Conservation (phyloP, 164 flowering plant species). For the Piper betle region DNA sequence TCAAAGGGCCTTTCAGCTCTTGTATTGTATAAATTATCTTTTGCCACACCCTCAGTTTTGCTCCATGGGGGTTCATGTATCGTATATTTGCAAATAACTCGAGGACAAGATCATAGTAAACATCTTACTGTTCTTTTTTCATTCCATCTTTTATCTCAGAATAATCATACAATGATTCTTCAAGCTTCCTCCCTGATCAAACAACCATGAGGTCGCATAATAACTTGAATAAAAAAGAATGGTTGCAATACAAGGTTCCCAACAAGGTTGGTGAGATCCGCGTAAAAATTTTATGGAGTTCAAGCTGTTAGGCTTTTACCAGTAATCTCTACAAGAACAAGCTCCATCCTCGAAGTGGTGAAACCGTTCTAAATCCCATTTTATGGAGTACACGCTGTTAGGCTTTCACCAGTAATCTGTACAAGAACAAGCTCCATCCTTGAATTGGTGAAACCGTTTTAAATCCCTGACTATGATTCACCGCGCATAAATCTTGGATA, state of each 20-base stretch:
- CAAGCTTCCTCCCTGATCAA: neutral
- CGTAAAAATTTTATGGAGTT: too few relatives aligned
- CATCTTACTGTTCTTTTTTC: neutral
- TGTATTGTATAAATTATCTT: neutral
- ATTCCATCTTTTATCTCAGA: neutral
- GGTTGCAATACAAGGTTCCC: neutral
- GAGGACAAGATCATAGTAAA: neutral
- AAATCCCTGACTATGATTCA: neutral
- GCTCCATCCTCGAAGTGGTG: too few relatives aligned
- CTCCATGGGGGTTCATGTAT: neutral
- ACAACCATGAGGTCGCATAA: neutral
- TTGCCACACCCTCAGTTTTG: neutral
- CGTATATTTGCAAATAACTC: neutral
- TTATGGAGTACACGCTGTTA: too few relatives aligned
- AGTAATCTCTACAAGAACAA: too few relatives aligned
- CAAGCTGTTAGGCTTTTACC: too few relatives aligned
- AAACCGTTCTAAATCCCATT: too few relatives aligned
- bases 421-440: neutral
- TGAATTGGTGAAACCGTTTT: neutral
- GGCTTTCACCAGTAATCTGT: neutral
- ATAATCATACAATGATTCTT: neutral
- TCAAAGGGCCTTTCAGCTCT: slow-evolving; percentile 4
- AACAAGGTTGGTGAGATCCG: neutral
- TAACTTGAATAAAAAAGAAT: too few relatives aligned
- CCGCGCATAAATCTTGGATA: neutral